Base-by-base conservation (phyloP, 768 basidiomycete species). In the Mycena rebaudengoi region DNA sequence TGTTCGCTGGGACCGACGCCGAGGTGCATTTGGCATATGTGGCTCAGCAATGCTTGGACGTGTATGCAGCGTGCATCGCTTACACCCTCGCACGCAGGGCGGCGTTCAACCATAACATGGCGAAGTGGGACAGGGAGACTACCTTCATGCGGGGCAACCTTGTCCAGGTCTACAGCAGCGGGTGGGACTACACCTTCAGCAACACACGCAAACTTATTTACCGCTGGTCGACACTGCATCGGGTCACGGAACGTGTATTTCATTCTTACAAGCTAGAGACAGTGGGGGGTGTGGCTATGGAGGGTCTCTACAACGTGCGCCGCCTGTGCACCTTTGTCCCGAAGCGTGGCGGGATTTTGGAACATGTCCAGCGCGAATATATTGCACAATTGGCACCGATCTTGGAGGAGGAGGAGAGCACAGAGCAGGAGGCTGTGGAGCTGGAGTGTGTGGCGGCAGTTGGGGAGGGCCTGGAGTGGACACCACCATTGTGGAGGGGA, bases 151-250 rank as follows among this genome's bases (percentile, higher is more conserved):
- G 16, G 11, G 72, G 74, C 0, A 56, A 77, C 7, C 68, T 79
- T 2, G 73, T 76, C 10, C 76, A 79, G 60, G 63, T 78, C 1
- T 28, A 75, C 16, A 44, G 43, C 23, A 44, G 56, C 11, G 50
- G 70, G 11, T 67, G 71, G 5, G 72, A 73, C 33, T 67, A 70
- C 56, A 78, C 73, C 5, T 70, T 74, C 60, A 64, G 61, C 20
- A 67, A 70, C 0, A 60, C 69, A 25, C 26, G 67, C 12, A 80
- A 80, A 49, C 46, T 79, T 2, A 23, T 71, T 10, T 73, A 74
- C 6, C 73, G 62, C 30, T 79, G 75, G 74, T 79, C 77, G 6
- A 51, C 52, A 11, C 78, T 74, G 12, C 23, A 37, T 16, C 41
- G 59, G 0, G 48, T 72, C 25, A 5, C 7, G 5, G 45, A 56